Evolutionary conservation across 2,329 filamentous ascomycete genomes (phyloP).

Genomic region (Didymella pinodella): DNA sequence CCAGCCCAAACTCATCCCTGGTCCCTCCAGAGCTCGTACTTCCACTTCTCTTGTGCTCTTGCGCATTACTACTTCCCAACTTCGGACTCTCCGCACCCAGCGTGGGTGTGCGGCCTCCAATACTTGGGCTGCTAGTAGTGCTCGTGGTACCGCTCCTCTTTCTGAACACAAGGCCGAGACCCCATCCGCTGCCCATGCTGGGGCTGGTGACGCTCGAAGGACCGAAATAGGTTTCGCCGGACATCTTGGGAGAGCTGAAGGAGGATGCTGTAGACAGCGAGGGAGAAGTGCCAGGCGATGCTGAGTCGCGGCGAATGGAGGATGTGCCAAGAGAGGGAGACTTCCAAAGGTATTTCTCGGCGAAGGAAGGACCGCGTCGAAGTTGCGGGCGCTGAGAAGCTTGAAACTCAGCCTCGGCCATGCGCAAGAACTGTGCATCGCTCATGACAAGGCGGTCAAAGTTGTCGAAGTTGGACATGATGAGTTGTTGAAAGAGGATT

Average conservation of each 20-base stretch:
- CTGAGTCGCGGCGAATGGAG: constrained; percentile 11
- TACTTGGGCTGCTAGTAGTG: constrained; percentile 14
- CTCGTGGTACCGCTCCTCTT: constrained; percentile 20
- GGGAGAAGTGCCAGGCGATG: constrained; percentile 7
- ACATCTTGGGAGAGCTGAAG: constrained; percentile 14
- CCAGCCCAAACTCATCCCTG: constrained; percentile 19
- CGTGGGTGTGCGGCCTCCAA: constrained; percentile 15
- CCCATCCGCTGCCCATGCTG: constrained; percentile 19
- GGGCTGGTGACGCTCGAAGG: constrained; percentile 13
- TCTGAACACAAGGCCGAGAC: constrained; percentile 18
- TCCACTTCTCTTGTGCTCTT: constrained; percentile 17
- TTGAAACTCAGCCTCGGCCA: constrained; percentile 17
- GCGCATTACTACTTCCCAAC: constrained; percentile 7
- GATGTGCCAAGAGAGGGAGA: constrained; percentile 18
- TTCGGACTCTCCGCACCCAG: constrained; percentile 12
- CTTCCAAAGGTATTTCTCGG: constrained; percentile 18
- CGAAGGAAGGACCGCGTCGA: constrained; percentile 14
- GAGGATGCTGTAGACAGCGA: constrained; percentile 15
- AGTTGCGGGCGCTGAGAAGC: constrained; percentile 4
- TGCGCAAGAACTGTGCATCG: constrained; percentile 19
- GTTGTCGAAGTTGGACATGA: constrained; percentile 21
- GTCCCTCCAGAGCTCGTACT: constrained; percentile 6
- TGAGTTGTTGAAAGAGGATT: background rate
- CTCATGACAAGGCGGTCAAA: constrained; percentile 25
- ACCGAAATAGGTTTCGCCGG: constrained; percentile 11